These are phyloP conservation scores for Diaporthe australafricana DNA, from an alignment of 2,329 filamentous ascomycete genomes.

Conservation along the genomic window DNA sequence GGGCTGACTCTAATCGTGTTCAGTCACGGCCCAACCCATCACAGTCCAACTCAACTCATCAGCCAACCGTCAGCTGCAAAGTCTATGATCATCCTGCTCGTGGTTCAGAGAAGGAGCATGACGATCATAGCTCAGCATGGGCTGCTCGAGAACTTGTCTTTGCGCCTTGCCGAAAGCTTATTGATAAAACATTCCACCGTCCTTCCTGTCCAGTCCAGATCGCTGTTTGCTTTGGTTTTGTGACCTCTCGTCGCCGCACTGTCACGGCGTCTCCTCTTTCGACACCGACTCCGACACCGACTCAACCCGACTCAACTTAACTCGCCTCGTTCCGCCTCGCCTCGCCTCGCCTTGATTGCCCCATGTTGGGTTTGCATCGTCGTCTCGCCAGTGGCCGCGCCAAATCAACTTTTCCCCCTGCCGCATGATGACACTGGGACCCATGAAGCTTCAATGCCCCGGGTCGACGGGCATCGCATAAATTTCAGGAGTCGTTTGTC, in stretches of 20 bases:
- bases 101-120: background rate
- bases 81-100: background rate
- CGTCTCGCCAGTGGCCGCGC: constrained; percentile 16
- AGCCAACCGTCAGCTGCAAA: background rate
- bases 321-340: background rate
- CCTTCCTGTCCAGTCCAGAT: background rate
- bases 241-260: background rate
- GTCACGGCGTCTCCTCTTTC: background rate
- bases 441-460: constrained; percentile 12
- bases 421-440: background rate
- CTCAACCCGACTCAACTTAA: background rate
- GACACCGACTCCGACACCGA: constrained; percentile 17
- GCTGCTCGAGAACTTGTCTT: background rate
- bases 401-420: constrained; percentile 7
- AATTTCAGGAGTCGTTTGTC: constrained; percentile 12
- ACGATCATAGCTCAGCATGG: background rate
- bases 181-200: constrained; percentile 6
- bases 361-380: constrained; percentile 25
- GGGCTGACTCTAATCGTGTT: too few relatives aligned
- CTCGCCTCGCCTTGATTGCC: constrained; percentile 2
- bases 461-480: background rate
- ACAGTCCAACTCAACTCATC: background rate
- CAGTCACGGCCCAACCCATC: background rate
- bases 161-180: constrained; percentile 22
- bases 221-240: background rate